Evolutionary conservation across 1,284 basidiomycete genomes (phyloP).

Genomic region (Cutaneotrichosporon arboriforme): DNA sequence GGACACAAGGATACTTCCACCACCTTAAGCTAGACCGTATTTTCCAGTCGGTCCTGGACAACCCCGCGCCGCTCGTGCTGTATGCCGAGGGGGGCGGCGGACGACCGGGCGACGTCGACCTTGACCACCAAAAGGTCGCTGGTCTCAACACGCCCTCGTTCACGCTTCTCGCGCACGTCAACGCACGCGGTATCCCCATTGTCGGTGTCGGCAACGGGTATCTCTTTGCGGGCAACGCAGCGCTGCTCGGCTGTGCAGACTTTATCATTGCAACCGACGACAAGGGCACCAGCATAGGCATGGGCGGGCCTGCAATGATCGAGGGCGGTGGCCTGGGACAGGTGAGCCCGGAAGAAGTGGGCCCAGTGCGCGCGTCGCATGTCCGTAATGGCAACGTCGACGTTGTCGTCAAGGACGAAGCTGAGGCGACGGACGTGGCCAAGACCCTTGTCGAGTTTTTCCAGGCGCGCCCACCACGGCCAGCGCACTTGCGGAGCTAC

Average conservation of each 20-base stretch:
- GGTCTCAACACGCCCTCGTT: conserved; percentile 15
- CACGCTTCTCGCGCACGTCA: conserved; percentile 12
- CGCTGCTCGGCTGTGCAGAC: conserved; percentile 13
- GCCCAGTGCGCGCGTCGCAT: conserved; percentile 13
- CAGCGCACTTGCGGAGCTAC: neutral
- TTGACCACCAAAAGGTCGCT: conserved; percentile 11
- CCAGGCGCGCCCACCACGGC: conserved; percentile 2
- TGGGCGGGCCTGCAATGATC: conserved; percentile 21
- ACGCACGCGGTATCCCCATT: conserved; percentile 17
- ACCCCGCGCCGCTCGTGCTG: conserved; percentile 16
- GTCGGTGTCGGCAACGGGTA: conserved; percentile 18
- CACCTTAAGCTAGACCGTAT: conserved; percentile 19
- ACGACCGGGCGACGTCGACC: conserved; percentile 18
- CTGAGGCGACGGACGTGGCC: conserved; percentile 13
- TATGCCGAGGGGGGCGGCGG: conserved; percentile 21
- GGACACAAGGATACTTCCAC: conserved; percentile 20
- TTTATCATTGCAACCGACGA: conserved; percentile 18
- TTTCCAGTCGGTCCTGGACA: conserved; percentile 14
- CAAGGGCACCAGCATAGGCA: conserved; percentile 15
- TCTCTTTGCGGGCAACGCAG: conserved; percentile 18
- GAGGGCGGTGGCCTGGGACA: conserved; percentile 17
- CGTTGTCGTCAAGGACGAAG: conserved; percentile 16
- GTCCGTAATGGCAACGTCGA: conserved; percentile 20
- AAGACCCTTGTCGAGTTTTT: conserved; percentile 17
- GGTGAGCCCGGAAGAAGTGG: conserved; percentile 16